Evolutionary conservation across 2,329 filamentous ascomycete species (phyloP).

Genomic region (Sphaerulina vaccinii): DNA sequence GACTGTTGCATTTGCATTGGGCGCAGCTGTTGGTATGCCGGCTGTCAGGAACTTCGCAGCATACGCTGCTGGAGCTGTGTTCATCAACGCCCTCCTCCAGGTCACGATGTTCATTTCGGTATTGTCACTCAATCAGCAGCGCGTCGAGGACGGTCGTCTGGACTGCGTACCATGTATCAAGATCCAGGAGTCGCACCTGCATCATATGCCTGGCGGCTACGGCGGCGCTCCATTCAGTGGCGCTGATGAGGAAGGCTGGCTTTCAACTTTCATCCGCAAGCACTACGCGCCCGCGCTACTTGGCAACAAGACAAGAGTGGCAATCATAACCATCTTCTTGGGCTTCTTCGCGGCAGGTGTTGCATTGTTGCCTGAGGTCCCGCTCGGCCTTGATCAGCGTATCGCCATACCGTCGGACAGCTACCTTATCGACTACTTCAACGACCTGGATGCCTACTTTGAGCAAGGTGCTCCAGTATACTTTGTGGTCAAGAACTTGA

Average conservation of each 20-base stretch:
- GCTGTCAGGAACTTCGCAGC: slow-evolving; percentile 96
- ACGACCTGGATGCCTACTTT: slow-evolving; percentile 91
- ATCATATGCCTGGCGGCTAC: slow-evolving; percentile 63
- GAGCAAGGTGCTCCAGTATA: slow-evolving; percentile 91
- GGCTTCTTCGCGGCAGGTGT: slow-evolving; percentile 83
- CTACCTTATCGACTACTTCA: slow-evolving; percentile 94
- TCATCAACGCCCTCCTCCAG: slow-evolving; percentile 95
- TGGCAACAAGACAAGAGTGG: slow-evolving; percentile 74
- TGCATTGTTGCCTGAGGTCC: slow-evolving; percentile 77
- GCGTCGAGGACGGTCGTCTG: slow-evolving; percentile 82
- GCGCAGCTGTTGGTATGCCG: slow-evolving; percentile 94
- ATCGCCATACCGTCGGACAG: slow-evolving; percentile 92
- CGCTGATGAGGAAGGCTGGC: slow-evolving; percentile 74
- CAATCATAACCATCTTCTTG: slow-evolving; percentile 76
- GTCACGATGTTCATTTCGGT: slow-evolving; percentile 97
- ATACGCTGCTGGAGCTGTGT: slow-evolving; percentile 91
- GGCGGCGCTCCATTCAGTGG: slow-evolving; percentile 63
- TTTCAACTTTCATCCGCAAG: slow-evolving; percentile 89
- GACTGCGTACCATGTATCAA: slow-evolving; percentile 91
- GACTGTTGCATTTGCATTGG: slow-evolving; percentile 87
- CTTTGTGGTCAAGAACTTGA: slow-evolving; percentile 82
- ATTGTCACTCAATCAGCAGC: slow-evolving; percentile 82
- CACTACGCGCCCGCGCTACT: slow-evolving; percentile 81
- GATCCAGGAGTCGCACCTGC: slow-evolving; percentile 69
- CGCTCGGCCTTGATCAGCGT: slow-evolving; percentile 88